Base-by-base conservation (phyloP, 768 basidiomycete species). In the Pleurotus cornucopiae region DNA sequence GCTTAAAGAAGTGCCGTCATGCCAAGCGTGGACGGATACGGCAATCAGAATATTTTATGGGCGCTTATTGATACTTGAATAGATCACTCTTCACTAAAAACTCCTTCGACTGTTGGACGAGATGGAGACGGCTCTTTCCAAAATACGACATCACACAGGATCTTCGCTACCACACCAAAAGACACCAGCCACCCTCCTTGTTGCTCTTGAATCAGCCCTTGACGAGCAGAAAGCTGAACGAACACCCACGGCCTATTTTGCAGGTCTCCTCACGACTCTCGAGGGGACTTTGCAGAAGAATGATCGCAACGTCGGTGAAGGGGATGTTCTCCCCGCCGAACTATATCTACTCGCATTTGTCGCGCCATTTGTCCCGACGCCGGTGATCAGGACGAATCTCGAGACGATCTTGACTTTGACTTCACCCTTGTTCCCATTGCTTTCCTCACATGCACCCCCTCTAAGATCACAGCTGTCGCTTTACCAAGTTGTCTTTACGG, bases 171-270 rank as follows among this genome's bases (percentile, higher is more conserved):
- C 85, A 1, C 91, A 96, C 65, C 94, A 98, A 73, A 91, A 91
- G 68, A 81, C 88, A 56, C 93, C 94, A 4, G 96, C 95, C 23
- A 84, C 81, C 46, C 82, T 98, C 20, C 80, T 98, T 44, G 71
- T 79, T 56, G 95, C 94, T 2, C 76, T 98, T 62, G 96, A 98
- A 71, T 79, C 84, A 13, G 91, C 86, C 40, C 81, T 87, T 62
- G 73, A 78, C 61, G 89, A 91, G 63, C 86, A 88, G 63, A 75
- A 74, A 58, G 77, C 86, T 6, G 85, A 88, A 53, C 71, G 74
- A 40, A 79, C 88, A 6, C 79, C 95, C 5, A 94, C 93, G 1
- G 96, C 97, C 26, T 98, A 98, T 75, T 97, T 95, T 71, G 91
- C 94, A n/a, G 88, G 90, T 2, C 77, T 96, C 57, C 74, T 92